Evolutionary conservation across 345 rosid species (phyloP).

Genomic region (Clarkia xantiana): DNA sequence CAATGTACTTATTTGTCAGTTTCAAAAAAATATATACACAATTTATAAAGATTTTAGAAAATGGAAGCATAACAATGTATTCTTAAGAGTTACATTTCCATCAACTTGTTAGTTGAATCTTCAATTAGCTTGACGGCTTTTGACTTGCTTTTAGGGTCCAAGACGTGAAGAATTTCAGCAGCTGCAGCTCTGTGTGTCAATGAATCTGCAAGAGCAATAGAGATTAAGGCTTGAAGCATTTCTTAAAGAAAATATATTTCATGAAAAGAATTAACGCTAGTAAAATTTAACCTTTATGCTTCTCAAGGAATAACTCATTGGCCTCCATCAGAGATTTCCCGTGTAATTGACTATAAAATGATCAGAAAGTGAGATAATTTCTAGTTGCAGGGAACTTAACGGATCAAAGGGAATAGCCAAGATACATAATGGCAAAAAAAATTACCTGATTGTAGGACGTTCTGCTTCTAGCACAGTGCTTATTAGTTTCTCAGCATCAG

Average conservation of each 20-base stretch:
- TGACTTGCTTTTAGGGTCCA: constrained; percentile 53
- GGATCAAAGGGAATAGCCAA: constrained; percentile 4
- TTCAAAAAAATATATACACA: not conserved
- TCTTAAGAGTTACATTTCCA: constrained; percentile 28
- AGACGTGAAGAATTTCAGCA: constrained; percentile 64
- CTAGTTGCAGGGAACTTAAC: not conserved
- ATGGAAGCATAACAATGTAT: not conserved
- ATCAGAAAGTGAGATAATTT: constrained; percentile 4
- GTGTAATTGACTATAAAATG: constrained; percentile 55
- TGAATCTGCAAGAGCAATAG: constrained; percentile 37
- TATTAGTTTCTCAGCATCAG: constrained; percentile 65
- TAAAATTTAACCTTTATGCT: constrained; percentile 45
- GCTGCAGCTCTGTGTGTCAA: constrained; percentile 90
- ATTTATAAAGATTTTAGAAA: not conserved
- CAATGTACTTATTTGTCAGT: constrained; percentile 3
- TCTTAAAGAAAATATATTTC: not conserved
- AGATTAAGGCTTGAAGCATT: not conserved
- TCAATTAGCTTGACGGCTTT: constrained; percentile 71
- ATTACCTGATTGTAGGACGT: constrained; percentile 71
- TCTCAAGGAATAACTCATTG: constrained; percentile 53
- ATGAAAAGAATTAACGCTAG: not conserved
- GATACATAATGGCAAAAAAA: not conserved
- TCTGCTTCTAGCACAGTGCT: constrained; percentile 88
- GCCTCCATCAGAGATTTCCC: constrained; percentile 66
- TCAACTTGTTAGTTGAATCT: constrained; percentile 45